These are phyloP conservation scores for Boechera stricta DNA, from an alignment of 345 rosid species.

Conservation along the genomic window DNA sequence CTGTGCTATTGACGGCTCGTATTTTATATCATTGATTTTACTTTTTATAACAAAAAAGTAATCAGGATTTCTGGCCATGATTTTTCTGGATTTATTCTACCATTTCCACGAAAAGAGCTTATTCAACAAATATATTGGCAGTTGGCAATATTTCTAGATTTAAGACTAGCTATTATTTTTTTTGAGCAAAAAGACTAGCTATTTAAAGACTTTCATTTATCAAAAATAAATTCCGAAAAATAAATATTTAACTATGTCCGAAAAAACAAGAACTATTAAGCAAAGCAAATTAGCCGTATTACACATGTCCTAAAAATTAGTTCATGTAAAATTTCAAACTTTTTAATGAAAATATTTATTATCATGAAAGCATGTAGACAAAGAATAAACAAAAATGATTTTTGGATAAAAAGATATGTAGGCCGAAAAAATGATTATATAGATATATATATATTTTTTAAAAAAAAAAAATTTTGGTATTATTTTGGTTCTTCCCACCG, in stretches of 20 bases:
- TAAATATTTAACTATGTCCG: background rate
- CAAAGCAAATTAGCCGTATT: background rate
- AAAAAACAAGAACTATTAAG: background rate
- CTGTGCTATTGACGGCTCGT: constrained; percentile 36
- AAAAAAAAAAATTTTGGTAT: background rate
- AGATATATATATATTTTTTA: background rate
- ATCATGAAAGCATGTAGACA: background rate
- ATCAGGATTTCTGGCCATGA: background rate
- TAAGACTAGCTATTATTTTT: background rate
- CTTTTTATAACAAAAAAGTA: background rate
- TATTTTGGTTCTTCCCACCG: background rate
- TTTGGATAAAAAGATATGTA: background rate
- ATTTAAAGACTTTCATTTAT: background rate
- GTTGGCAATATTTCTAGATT: background rate
- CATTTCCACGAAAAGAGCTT: background rate
- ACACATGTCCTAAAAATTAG: background rate
- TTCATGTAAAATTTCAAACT: background rate
- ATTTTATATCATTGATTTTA: background rate
- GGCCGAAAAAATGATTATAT: background rate
- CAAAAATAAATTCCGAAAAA: background rate
- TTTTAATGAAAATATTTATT: background rate
- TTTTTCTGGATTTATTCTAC: background rate
- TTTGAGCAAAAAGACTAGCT: background rate
- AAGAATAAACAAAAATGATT: background rate
- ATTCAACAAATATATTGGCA: background rate